Evolutionary conservation across 202 grass and related monocot genomes (phyloP).

Genomic region (Setaria italica): DNA sequence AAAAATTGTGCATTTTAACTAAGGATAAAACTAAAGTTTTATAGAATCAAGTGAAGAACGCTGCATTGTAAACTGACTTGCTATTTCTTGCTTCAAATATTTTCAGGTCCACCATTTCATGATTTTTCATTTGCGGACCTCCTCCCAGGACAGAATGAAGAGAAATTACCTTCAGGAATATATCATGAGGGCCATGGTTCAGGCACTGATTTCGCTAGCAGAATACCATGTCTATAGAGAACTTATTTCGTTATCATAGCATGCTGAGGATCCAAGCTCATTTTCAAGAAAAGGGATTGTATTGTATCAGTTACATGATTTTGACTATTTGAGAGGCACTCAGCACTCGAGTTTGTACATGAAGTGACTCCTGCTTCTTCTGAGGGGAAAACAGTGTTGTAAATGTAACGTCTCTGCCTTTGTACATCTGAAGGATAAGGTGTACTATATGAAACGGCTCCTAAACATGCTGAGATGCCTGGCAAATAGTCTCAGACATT

Average conservation of each 20-base stretch:
- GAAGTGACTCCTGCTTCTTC: not conserved
- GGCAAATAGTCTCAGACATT: not conserved
- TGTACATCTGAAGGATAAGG: not conserved
- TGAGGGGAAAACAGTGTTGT: not conserved
- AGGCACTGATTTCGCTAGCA: constrained; percentile 29
- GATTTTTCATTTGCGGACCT: constrained; percentile 88
- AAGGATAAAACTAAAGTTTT: not conserved
- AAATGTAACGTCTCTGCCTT: not conserved
- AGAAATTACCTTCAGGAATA: constrained; percentile 21
- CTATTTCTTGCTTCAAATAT: not conserved
- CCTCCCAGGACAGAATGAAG: constrained; percentile 59
- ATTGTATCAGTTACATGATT: not conserved
- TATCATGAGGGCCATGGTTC: not conserved
- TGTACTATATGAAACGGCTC: not conserved
- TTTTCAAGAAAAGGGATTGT: not conserved
- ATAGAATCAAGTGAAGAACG: not conserved
- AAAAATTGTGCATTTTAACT: constrained; percentile 8
- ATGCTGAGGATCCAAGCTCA: constrained; percentile 21
- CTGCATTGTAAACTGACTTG: not conserved
- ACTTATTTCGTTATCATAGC: constrained; percentile 9
- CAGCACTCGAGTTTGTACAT: not conserved
- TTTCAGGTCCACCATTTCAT: constrained; percentile 75
- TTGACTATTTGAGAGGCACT: not conserved
- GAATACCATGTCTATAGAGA: constrained; percentile 17
- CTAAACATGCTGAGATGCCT: not conserved